phyloP scores from a whole-genome alignment of 352 stramenopile species.

The Phytophthora podocarpi region DNA sequence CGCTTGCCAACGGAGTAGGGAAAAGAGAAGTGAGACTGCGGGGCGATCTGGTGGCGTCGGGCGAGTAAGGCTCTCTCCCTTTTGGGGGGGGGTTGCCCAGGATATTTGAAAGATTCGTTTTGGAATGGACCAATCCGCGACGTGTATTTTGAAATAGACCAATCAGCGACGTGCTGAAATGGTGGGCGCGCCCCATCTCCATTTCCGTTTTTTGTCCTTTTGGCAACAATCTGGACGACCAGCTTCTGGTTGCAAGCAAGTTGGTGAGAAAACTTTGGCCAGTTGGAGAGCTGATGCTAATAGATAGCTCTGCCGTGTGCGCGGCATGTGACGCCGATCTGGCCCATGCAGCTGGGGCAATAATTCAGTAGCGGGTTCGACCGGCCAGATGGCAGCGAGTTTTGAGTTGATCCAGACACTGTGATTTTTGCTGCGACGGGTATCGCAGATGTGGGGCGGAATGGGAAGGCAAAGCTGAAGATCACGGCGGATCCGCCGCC shows the following conservation, averaged over 20 bases:
- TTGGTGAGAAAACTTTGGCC: slow-evolving; percentile 7
- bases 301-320: slow-evolving; percentile 2
- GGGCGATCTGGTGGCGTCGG: slow-evolving; percentile 4
- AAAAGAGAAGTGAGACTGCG: slow-evolving; percentile 34
- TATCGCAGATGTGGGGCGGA: slow-evolving; percentile 20
- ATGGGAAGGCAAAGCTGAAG: slow-evolving; percentile 13
- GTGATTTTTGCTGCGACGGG: slow-evolving; percentile 16
- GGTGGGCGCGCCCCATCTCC: slow-evolving; percentile 11
- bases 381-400: slow-evolving; percentile 6
- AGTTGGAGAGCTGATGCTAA: background rate
- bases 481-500: slow-evolving; percentile 4
- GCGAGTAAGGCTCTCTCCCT: slow-evolving; percentile 7
- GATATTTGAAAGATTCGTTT: slow-evolving; percentile 37
- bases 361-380: slow-evolving; percentile 19
- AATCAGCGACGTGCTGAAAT: slow-evolving; percentile 13
- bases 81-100: no score
- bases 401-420: slow-evolving; percentile 5
- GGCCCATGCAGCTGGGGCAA: slow-evolving; percentile 18
- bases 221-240: slow-evolving; percentile 15
- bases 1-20: background rate
- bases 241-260: no score
- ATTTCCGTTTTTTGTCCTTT: slow-evolving; percentile 20
- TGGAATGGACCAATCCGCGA: slow-evolving; percentile 18
- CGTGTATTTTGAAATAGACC: background rate
- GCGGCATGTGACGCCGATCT: background rate